Evolutionary conservation across 2,329 filamentous ascomycete genomes (phyloP).

Genomic region (Leptoxyphium fumago): DNA sequence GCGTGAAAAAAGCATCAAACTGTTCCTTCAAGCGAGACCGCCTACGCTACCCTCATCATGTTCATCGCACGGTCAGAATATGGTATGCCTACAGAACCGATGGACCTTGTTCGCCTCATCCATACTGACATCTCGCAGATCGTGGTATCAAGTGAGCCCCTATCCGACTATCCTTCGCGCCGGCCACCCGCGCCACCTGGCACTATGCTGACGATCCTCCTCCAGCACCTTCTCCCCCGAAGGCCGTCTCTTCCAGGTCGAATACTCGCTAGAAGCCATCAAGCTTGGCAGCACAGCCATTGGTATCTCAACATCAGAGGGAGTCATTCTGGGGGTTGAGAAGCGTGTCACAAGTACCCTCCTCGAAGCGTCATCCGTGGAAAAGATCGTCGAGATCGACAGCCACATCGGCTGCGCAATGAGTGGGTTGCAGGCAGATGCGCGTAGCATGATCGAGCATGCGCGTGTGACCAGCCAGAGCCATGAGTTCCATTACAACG

Average conservation of each 20-base stretch:
- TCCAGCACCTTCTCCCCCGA: constrained; percentile 95
- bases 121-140: constrained; percentile 41
- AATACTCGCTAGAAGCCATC: constrained; percentile 99
- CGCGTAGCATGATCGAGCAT: constrained; percentile 95
- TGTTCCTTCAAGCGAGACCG: not conserved
- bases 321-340: constrained; percentile 92
- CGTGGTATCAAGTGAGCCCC: constrained; percentile 78
- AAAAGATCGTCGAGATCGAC: constrained; percentile 99
- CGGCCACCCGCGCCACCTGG: too few species aligned
- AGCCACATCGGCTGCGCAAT: constrained; percentile 98
- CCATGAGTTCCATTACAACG: constrained; percentile 96
- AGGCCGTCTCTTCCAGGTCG: constrained; percentile 98
- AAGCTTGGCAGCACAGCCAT: constrained; percentile 98
- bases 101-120: constrained; percentile 4
- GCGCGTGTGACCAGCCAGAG: constrained; percentile 90
- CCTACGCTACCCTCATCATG: constrained; percentile 47
- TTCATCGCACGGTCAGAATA: constrained; percentile 99
- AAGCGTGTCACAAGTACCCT: constrained; percentile 97
- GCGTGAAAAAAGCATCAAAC: too few species aligned
- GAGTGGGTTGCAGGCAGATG: constrained; percentile 94
- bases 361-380: constrained; percentile 91
- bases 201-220: not conserved
- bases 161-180: constrained; percentile 12
- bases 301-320: constrained; percentile 84
- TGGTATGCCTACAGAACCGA: constrained; percentile 45